A percentile compares a stretch with the other conserved stretches of the same genome.
Conservation (phyloP, 306 rosid species). For the Dalbergia oliveri region DNA sequence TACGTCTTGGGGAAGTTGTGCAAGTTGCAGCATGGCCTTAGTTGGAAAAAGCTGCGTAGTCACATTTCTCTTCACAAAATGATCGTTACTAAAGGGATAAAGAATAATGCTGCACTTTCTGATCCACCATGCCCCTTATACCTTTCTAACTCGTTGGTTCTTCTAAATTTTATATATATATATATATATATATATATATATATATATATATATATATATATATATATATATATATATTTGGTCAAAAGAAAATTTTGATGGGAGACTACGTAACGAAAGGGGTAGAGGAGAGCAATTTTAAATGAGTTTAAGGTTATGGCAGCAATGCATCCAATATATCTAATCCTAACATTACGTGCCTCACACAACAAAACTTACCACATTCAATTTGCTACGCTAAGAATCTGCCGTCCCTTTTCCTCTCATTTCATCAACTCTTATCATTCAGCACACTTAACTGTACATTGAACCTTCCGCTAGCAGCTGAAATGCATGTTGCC, state of each 20-base stretch:
- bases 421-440: neutral
- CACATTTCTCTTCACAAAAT: conserved; percentile 31
- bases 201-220: too few relatives aligned
- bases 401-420: conserved; percentile 38
- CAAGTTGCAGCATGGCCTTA: conserved; percentile 26
- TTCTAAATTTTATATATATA: neutral
- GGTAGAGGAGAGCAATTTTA: neutral
- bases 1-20: conserved; percentile 4
- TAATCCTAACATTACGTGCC: conserved; percentile 55
- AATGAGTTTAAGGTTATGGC: conserved; percentile 1
- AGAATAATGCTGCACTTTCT: conserved; percentile 11
- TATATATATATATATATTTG: neutral
- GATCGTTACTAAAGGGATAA: conserved; percentile 11
- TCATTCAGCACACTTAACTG: conserved; percentile 3
- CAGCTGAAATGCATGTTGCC: conserved; percentile 21
- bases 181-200: too few relatives aligned
- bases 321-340: neutral
- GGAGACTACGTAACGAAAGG: neutral
- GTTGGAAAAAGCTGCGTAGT: conserved; percentile 18
- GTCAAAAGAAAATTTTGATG: neutral
- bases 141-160: neutral
- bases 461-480: conserved; percentile 43
- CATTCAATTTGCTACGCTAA: conserved; percentile 53
- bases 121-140: conserved; percentile 8
- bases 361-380: conserved; percentile 56